These are phyloP conservation scores for Clarkia xantiana DNA, from an alignment of 345 rosid species.

Conservation along the genomic window DNA sequence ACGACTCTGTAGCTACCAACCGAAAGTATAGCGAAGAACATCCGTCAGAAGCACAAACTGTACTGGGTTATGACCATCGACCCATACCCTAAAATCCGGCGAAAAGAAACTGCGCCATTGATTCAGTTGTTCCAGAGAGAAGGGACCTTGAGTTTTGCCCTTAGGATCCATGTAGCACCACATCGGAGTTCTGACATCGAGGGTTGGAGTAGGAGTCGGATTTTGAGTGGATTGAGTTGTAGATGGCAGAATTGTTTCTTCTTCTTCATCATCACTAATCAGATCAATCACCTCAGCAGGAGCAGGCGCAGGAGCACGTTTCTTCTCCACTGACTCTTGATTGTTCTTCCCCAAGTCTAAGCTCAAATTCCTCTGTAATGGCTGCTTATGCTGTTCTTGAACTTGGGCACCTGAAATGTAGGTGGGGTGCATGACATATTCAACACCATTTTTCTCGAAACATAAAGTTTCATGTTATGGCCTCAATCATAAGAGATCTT, in stretches of 20 bases:
- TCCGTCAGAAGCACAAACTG: constrained; percentile 32
- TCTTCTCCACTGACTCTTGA: not conserved
- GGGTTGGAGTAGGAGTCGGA: constrained; percentile 3
- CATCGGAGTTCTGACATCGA: constrained; percentile 12
- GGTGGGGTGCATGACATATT: too few relatives aligned
- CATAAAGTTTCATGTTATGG: too few relatives aligned
- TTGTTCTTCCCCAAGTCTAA: not conserved
- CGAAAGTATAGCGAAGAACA: constrained; percentile 14
- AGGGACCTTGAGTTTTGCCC: constrained; percentile 53
- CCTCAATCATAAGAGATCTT: too few relatives aligned
- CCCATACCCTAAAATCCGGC: constrained; percentile 56
- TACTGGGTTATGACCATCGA: constrained; percentile 26
- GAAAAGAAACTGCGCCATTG: constrained; percentile 43
- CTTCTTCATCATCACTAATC: constrained; percentile 30
- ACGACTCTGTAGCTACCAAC: constrained; percentile 1
- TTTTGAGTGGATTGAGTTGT: too few relatives aligned
- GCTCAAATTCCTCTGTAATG: not conserved
- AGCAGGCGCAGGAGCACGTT: not conserved
- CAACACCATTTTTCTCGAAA: too few relatives aligned
- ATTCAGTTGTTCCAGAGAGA: constrained; percentile 39
- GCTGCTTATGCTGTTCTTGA: constrained; percentile 7
- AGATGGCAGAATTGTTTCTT: constrained; percentile 7
- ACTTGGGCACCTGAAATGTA: not conserved
- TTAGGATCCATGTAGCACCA: constrained; percentile 66
- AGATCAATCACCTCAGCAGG: constrained; percentile 31